Base-by-base conservation (phyloP, 2,329 filamentous ascomycete genomes). In the Kalaharituber pfeilii region DNA sequence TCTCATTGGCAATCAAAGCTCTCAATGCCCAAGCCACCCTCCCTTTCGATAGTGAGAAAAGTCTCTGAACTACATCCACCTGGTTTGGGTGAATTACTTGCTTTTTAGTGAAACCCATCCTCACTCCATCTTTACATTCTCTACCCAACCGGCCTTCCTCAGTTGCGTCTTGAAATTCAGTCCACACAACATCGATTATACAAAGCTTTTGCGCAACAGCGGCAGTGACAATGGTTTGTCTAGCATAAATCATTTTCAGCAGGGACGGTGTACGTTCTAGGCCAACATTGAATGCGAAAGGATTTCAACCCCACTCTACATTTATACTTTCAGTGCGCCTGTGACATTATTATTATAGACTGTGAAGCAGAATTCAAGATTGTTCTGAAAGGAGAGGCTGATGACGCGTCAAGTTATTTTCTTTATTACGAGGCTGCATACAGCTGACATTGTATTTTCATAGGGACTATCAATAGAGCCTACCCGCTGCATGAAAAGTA, bases 41-140 rank as follows among this genome's bases (percentile, higher is more conserved):
- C 42, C 76, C 69, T 53, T 74, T 69, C 20, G 73, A 75, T 0
- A 88, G 87, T 2, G 80, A 80, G 68, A 91, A 96, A 27, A 86
- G 73, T 56, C 72, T 70, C 67, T 95, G 84, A 50, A 82, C 86
- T 11, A 78, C 73, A 27, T 76, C 77, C 26, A 95, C 79, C 69
- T 96, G 89, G 49, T 74, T 78, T 0, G 89, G 89, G 67, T 96
- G 89, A 62, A 96, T 95, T 67, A 85, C 91, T 69, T 96, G 89
- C 69, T 96, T 96, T 42, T 89, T 89, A 66, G 91, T 95, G 67
- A 95, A 96, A 0, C 89, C 89, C 68, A 96, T 71, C 0, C 78
- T 73, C 64, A 82, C 84, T 0, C 89, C 89, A 54, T 79, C 78
- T 25, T 73, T 68, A 62, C 82, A 86, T 69, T 95, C 89, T 47